Percentiles rank a stretch among this genome's conserved stretches.
Evolutionary conservation across 345 rosid species (phyloP).

Genomic region (Lepidium sativum): DNA sequence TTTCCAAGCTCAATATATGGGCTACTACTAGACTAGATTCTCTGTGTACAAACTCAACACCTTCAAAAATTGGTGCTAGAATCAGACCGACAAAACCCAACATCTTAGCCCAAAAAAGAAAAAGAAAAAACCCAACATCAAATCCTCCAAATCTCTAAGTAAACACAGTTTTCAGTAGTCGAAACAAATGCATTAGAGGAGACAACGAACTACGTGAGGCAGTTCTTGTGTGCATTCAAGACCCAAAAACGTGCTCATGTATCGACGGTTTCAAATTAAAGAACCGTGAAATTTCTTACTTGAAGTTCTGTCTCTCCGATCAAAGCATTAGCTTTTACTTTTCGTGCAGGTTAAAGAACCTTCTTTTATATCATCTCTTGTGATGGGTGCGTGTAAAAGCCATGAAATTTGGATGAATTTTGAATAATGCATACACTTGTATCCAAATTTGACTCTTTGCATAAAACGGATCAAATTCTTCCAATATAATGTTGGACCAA

Average conservation of each 20-base stretch:
- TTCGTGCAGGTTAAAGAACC: background rate
- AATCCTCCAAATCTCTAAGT: no score
- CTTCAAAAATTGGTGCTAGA: no score
- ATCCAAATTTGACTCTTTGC: background rate
- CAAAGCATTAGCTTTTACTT: background rate
- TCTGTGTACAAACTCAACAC: background rate
- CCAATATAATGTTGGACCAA: no score
- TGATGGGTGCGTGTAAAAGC: background rate
- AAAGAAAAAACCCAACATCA: no score
- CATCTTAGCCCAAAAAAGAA: no score
- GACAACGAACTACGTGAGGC: no score
- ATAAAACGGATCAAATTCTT: background rate
- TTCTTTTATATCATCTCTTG: background rate
- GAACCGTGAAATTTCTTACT: no score
- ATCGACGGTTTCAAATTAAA: background rate
- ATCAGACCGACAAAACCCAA: no score
- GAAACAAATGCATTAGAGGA: no score
- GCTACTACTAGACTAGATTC: background rate
- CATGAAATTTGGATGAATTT: background rate
- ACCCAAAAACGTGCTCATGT: background rate
- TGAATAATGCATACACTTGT: background rate
- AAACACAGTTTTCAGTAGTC: no score
- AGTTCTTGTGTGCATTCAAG: background rate
- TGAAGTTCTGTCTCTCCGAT: background rate
- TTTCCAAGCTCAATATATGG: background rate